Evolutionary conservation across 352 stramenopile genomes (phyloP).

Genomic region (Globisporangium echinulatum): DNA sequence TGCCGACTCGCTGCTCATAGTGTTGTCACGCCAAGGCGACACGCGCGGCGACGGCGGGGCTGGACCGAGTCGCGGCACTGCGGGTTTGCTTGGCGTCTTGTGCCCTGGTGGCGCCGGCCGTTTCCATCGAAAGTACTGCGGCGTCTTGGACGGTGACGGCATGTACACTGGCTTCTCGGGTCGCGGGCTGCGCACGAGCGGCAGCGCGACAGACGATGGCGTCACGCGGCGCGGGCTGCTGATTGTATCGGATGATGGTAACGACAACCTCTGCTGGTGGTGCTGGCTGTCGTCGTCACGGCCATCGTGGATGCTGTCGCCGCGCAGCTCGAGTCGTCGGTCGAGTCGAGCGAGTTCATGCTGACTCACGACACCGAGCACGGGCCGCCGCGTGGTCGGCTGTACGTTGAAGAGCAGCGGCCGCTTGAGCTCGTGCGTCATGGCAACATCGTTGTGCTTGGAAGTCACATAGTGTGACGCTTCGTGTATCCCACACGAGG

Average conservation of each 20-base stretch:
- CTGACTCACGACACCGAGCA: conserved; percentile 44
- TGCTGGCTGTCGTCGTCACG: conserved; percentile 13
- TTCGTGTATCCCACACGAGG: too few relatives aligned
- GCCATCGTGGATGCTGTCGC: conserved; percentile 14
- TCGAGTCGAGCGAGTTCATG: conserved; percentile 36
- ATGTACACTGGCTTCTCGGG: conserved; percentile 32
- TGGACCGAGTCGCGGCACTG: neutral
- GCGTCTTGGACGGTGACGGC: conserved; percentile 35
- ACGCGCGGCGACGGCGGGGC: conserved; percentile 8
- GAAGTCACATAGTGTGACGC: too few relatives aligned
- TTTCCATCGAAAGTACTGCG: conserved; percentile 65
- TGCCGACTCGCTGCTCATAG: neutral
- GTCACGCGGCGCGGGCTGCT: conserved; percentile 29
- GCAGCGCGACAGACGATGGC: conserved; percentile 34
- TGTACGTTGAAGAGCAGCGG: conserved; percentile 52
- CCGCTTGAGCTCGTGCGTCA: conserved; percentile 51
- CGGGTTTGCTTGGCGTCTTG: conserved; percentile 10
- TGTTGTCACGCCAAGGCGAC: conserved; percentile 11
- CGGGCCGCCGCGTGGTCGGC: conserved; percentile 20
- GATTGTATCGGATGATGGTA: neutral
- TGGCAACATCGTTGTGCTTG: conserved; percentile 4
- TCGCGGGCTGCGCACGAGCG: conserved; percentile 38
- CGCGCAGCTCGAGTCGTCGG: conserved; percentile 11
- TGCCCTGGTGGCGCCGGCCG: conserved; percentile 11
- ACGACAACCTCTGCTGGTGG: conserved; percentile 6